Base-by-base conservation (phyloP, 768 basidiomycete species). In the Boletales sp. region DNA sequence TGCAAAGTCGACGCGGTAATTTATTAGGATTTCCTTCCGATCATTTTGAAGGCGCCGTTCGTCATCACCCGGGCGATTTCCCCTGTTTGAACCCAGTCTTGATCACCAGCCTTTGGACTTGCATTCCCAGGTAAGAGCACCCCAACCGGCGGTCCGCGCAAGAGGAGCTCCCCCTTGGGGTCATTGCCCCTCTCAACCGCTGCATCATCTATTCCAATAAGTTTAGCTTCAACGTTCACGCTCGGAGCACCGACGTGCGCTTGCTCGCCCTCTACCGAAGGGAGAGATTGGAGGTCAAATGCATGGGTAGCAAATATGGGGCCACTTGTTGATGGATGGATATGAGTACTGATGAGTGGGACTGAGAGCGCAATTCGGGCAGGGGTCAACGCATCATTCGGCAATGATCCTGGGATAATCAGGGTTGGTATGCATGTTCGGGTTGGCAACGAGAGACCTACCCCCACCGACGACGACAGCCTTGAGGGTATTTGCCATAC, bases 261-360 rank as follows among this genome's bases (percentile, higher is more conserved):
- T 9, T 65, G 51, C 34, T 70, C 67, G 7, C 57, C 51, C 5
- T 66, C 57, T 17, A 66, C 64, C 5, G 65, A 57, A 4, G 79
- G 74, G 64, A 91, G 81, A 11, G 83, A 76, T 68, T 97, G 94
- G 21, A 97, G 67, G 64, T 97, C 94, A 47, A 90, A 79, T 8
- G 88, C 83, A 61, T 94, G 88, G 8, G 89, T 81, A 7, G 89
- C 87, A 40, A 94, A 77, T 27, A 94, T 68, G 0, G 94, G 94
- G 4, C 85, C 91, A 2, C 84, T 74, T 18, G 85, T 83, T 35
- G 81, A 68, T 5, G 78, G 78, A 67, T 85, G 83, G 9, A 73
- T 77, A 62, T 77, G 81, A 1, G 73, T 73, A 61, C 83, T 80
- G 44, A 93, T 78, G 21, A 92, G 61, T 0, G 92, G 90, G 6